Evolutionary conservation across 129 eudicot species (phyloP), one percentile per base, ranked within the genome.

Genomic region (Arctium lappa): DNA sequence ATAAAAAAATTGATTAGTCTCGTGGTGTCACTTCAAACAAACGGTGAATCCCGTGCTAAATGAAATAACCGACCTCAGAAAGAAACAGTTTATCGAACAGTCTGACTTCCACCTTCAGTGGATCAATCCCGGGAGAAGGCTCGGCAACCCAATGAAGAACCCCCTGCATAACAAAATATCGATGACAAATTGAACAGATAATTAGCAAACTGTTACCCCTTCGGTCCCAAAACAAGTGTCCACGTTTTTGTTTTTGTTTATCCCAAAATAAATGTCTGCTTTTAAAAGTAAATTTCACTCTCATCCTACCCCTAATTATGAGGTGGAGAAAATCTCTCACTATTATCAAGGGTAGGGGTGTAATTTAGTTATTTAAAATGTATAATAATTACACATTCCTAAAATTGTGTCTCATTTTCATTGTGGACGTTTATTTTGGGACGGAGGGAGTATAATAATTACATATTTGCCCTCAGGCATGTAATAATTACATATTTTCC

Each of bases 111-210:
- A 96, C 94, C 86, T 83, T 91, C 38, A 93, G 89, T 37, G 98
- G 99, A 44, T 90, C 88, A 65, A 89, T 85, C 39, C 98, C 97
- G 42, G 97, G 93, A 72, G 98, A 82, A 71, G 90, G 88, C 81
- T 93, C 95, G 48, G 98, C 93, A 69, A 91, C 97, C 99, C 99
- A 95, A 85, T 93, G 99, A 78, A 95, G 92, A 83, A 95, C 97
- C 27, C 99, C 98, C 98, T 93, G 88, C 71, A 86, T 8, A 73
- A 69, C 22, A 65, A 38, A 11, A 44, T 34, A 72, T 18, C 48
- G 30, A 30, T 22, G 13, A 66, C 53, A 46, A 48, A n/a, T 18
- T 56, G 66, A 46, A 46, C 56, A 2, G 10, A 37, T 37, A 4
- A 37, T 37, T 37, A 37, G 40, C 40, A 37, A 37, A 2, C 40